These are phyloP conservation scores for Allomyces macrogynus DNA, from an alignment of 192 early-diverging fungal genomes.

Conservation along the genomic window DNA sequence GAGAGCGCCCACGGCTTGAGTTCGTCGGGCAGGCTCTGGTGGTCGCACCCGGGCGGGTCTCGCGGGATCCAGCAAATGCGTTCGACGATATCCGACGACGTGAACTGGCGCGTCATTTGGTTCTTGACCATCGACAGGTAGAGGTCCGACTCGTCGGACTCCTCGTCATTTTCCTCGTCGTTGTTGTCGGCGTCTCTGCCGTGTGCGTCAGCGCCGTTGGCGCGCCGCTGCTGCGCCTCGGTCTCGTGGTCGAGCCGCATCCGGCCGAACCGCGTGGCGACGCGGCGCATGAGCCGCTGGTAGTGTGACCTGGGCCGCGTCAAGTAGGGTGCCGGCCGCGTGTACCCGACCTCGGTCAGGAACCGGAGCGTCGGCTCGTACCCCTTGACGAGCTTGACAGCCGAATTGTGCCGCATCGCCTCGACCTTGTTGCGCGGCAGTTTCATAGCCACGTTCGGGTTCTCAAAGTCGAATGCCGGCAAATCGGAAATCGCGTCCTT, in stretches of 20 bases:
- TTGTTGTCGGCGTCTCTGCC: slow-evolving; percentile 9
- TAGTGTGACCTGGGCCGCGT: neutral
- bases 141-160: too few species aligned
- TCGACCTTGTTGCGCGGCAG: neutral
- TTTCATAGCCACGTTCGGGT: slow-evolving; percentile 14
- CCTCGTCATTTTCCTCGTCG: slow-evolving; percentile 6
- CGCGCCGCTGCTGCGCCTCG: slow-evolving; percentile 27
- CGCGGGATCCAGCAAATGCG: slow-evolving; percentile 23
- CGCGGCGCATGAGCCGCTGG: slow-evolving; percentile 4
- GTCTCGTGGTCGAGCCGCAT: slow-evolving; percentile 5
- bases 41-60: slow-evolving; percentile 22
- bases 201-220: slow-evolving; percentile 9
- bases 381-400: neutral
- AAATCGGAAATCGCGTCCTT: slow-evolving; percentile 43
- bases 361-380: slow-evolving; percentile 8
- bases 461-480: slow-evolving; percentile 41
- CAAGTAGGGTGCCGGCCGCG: neutral
- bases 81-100: slow-evolving; percentile 17
- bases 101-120: slow-evolving; percentile 27
- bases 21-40: slow-evolving; percentile 19
- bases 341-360: too few species aligned
- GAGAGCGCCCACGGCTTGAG: slow-evolving; percentile 36
- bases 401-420: neutral
- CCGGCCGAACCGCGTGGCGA: too few species aligned
- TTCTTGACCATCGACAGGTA: slow-evolving; percentile 13